Evolutionary conservation across 352 stramenopile species (phyloP).

Genomic region (Globisporangium abappressorium): DNA sequence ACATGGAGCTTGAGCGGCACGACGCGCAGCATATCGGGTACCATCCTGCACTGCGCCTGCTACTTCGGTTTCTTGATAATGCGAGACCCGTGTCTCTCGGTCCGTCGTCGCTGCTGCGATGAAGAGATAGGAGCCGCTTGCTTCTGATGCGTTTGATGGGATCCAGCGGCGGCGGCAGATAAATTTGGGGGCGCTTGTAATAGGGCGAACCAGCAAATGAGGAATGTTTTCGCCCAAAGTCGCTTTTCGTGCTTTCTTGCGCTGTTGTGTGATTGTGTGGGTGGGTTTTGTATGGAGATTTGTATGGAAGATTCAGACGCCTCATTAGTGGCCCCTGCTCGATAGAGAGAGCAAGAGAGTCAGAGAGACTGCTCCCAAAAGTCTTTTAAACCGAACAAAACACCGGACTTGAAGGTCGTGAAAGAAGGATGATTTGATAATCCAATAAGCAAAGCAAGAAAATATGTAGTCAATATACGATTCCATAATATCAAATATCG

Average conservation of each 20-base stretch:
- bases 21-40: constrained; percentile 22
- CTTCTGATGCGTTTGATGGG: constrained; percentile 6
- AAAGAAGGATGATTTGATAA: neutral
- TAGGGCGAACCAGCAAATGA: neutral
- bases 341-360: constrained; percentile 11
- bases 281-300: constrained; percentile 7
- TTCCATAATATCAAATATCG: no score
- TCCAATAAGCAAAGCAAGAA: no score
- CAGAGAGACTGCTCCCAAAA: constrained; percentile 4
- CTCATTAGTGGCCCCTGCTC: constrained; percentile 4
- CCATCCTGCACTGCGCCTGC: constrained; percentile 8
- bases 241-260: neutral
- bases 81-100: neutral
- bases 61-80: neutral
- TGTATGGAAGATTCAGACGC: neutral
- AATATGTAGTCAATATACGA: no score
- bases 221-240: constrained; percentile 8
- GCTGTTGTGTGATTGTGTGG: constrained; percentile 6
- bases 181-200: constrained; percentile 7
- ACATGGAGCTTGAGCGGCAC: constrained; percentile 58
- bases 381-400: constrained; percentile 3
- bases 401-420: constrained; percentile 11
- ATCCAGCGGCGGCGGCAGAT: constrained; percentile 2
- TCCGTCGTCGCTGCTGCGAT: neutral
- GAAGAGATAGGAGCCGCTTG: neutral